Percentiles rank a stretch among this genome's conserved stretches.
Evolutionary conservation across 345 rosid species (phyloP).

Genomic region (Populus pruinosa): DNA sequence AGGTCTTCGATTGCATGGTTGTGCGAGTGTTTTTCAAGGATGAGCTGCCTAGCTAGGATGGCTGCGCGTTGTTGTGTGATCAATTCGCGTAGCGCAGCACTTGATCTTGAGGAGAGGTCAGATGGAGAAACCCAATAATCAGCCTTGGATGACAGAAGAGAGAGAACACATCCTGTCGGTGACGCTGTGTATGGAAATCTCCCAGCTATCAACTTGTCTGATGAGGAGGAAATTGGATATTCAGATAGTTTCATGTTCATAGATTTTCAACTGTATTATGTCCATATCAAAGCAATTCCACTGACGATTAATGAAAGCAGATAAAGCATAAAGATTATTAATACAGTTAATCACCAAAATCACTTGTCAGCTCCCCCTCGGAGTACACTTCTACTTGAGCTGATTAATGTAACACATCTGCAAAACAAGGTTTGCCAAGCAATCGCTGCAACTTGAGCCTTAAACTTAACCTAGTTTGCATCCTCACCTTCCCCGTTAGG

Average conservation of each 20-base stretch:
- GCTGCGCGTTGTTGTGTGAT: constrained; percentile 51
- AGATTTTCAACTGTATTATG: not conserved
- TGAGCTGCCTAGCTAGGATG: constrained; percentile 30
- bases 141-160: constrained; percentile 62
- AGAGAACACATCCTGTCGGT: constrained; percentile 48
- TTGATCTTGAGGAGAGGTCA: constrained; percentile 46
- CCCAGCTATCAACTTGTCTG: constrained; percentile 25
- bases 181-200: constrained; percentile 21
- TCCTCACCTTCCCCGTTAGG: not conserved
- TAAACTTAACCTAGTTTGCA: no score
- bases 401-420: not conserved
- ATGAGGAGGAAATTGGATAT: not conserved
- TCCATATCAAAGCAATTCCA: not conserved
- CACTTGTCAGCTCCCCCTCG: not conserved
- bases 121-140: constrained; percentile 38
- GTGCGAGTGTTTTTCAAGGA: constrained; percentile 23
- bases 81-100: constrained; percentile 47
- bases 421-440: not conserved
- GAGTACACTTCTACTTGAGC: not conserved
- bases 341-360: not conserved
- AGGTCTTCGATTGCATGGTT: constrained; percentile 15
- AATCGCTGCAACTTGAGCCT: not conserved
- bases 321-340: not conserved
- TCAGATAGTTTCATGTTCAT: not conserved
- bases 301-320: not conserved